Evolutionary conservation across 768 basidiomycete genomes (phyloP).

Genomic region (Leccinum obscurum): DNA sequence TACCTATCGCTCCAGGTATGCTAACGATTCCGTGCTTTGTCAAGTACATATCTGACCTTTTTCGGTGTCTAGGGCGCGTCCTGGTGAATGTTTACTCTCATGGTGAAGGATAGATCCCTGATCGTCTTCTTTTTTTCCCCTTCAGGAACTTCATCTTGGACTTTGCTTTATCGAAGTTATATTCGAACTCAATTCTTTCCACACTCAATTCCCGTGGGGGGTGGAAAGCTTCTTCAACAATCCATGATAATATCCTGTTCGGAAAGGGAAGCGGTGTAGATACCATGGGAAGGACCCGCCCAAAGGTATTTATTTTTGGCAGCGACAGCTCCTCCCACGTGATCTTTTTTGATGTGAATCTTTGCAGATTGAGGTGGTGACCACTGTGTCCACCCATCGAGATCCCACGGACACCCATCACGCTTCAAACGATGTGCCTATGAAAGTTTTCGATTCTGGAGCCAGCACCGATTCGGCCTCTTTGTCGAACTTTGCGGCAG

Average conservation of each 20-base stretch:
- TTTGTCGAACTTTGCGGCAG: background rate
- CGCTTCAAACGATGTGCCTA: background rate
- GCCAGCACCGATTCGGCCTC: background rate
- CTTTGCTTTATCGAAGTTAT: slow-evolving; percentile 28
- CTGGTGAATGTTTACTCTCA: slow-evolving; percentile 17
- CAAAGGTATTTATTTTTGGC: slow-evolving; percentile 8
- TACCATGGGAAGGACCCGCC: background rate
- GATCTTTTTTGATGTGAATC: background rate
- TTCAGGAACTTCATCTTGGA: slow-evolving; percentile 24
- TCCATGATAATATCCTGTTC: slow-evolving; percentile 13
- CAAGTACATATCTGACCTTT: background rate
- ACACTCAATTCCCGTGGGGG: slow-evolving; percentile 22
- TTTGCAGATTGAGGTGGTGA: background rate
- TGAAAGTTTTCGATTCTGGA: background rate
- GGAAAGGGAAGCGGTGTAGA: background rate
- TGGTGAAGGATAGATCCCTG: background rate
- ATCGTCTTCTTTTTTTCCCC: background rate
- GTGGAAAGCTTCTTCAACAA: slow-evolving; percentile 13
- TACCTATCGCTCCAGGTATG: slow-evolving; percentile 23
- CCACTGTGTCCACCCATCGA: background rate
- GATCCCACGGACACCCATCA: background rate
- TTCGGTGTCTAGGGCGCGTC: slow-evolving; percentile 14
- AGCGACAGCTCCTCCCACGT: background rate
- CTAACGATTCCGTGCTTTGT: background rate
- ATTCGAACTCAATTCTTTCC: slow-evolving; percentile 27